Percentiles rank a stretch among this genome's conserved stretches.
These are phyloP conservation scores for Eutypa lata DNA, from an alignment of 2,329 filamentous ascomycete genomes.

Conservation along the genomic window DNA sequence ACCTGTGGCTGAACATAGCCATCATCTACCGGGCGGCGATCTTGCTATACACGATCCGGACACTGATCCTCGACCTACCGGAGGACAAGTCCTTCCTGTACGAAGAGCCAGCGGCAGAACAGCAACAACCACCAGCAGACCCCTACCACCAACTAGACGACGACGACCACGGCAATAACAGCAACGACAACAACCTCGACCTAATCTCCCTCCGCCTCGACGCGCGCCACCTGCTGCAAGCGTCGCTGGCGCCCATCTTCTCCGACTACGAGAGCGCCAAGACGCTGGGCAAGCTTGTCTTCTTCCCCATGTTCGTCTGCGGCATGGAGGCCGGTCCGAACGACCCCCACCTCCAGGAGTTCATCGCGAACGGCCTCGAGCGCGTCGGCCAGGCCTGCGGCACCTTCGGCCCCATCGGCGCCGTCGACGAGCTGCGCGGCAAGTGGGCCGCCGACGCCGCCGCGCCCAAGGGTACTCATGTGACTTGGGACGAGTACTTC, in stretches of 20 bases:
- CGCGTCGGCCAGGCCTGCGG: constrained; percentile 10
- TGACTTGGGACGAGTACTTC: constrained; percentile 13
- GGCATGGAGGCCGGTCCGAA: constrained; percentile 10
- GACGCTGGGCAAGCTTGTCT: constrained; percentile 12
- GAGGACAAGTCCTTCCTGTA: constrained; percentile 8
- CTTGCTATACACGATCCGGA: constrained; percentile 9
- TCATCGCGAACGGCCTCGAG: constrained; percentile 7
- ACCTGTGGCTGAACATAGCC: constrained; percentile 11
- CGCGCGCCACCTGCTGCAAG: constrained; percentile 3
- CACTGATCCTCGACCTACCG: constrained; percentile 8
- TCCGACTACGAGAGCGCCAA: constrained; percentile 3
- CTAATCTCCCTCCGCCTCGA: constrained; percentile 1
- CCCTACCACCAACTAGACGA: too few relatives aligned
- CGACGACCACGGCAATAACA: too few relatives aligned
- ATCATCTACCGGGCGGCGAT: constrained; percentile 10
- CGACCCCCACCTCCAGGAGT: constrained; percentile 4
- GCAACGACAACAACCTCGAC: neutral
- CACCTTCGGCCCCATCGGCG: constrained; percentile 12
- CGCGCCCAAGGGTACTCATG: constrained; percentile 2
- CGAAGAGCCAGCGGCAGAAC: neutral
- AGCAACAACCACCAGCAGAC: too few relatives aligned
- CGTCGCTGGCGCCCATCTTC: constrained; percentile 10
- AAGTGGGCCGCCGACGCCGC: constrained; percentile 11
- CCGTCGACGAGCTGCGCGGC: constrained; percentile 10
- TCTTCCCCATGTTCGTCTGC: constrained; percentile 13